phyloP scores from a whole-genome alignment of 129 eudicot genomes.

The Arctium minus region DNA sequence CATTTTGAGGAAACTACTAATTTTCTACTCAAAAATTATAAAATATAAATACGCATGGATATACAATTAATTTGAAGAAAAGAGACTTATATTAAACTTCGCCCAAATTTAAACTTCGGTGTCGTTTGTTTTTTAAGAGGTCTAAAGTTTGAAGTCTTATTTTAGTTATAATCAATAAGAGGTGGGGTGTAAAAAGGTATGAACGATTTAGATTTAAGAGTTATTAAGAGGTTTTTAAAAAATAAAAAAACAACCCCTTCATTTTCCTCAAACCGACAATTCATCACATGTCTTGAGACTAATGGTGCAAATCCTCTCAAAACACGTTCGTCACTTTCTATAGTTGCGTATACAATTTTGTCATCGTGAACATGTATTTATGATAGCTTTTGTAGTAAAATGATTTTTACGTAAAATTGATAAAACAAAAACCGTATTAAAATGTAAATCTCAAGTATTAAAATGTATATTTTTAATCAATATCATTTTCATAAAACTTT shows the following conservation, averaged over 20 bases:
- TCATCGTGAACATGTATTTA: background rate
- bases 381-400: background rate
- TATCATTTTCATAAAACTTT: no score
- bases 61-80: no score
- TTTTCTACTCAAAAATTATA: background rate
- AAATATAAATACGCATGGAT: background rate
- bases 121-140: no score
- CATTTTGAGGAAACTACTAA: background rate
- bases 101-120: background rate
- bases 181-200: no score
- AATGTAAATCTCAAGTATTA: no score
- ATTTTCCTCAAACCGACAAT: background rate
- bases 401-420: no score
- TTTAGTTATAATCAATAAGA: no score
- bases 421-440: background rate
- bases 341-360: background rate
- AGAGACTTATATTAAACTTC: background rate
- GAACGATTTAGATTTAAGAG: no score
- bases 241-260: no score
- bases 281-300: background rate
- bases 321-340: background rate
- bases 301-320: background rate
- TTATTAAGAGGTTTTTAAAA: no score
- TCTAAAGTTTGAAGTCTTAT: no score
- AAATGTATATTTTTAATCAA: no score